Conservation (phyloP, 805 yeast genomes). For the Vanderwaltozyma polyspora region DNA sequence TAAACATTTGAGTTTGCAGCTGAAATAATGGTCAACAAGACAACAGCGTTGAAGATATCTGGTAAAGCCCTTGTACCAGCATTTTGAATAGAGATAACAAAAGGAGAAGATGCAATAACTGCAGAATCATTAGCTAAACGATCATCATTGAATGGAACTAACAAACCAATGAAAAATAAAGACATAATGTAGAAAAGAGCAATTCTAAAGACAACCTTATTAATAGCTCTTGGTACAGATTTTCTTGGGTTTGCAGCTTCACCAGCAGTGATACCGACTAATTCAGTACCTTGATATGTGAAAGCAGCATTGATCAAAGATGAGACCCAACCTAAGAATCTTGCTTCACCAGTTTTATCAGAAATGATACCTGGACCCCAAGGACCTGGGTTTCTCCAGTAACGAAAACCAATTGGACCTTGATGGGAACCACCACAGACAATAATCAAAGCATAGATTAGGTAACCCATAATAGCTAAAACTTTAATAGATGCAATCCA, state of each 20-base stretch:
- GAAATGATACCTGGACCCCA: constrained; percentile 49
- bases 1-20: constrained; percentile 73
- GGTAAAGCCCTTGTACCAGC: constrained; percentile 61
- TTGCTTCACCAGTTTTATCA: constrained; percentile 30
- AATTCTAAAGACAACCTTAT: constrained; percentile 54
- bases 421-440: constrained; percentile 46
- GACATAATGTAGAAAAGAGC: constrained; percentile 49
- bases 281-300: constrained; percentile 51
- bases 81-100: constrained; percentile 52
- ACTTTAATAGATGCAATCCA: constrained; percentile 46
- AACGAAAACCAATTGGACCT: constrained; percentile 53
- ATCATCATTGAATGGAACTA: constrained; percentile 53
- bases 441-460: constrained; percentile 42
- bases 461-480: constrained; percentile 43
- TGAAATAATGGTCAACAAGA: constrained; percentile 53
- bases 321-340: constrained; percentile 44
- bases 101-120: constrained; percentile 49
- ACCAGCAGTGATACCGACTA: constrained; percentile 49
- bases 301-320: constrained; percentile 46
- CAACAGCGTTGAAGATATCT: constrained; percentile 61
- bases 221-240: constrained; percentile 57
- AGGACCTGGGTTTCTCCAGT: constrained; percentile 59
- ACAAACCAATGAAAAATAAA: constrained; percentile 51
- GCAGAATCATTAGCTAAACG: constrained; percentile 27
- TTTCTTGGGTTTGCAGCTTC: constrained; percentile 56